Conservation (phyloP, 2,329 filamentous ascomycete species). For the Alternaria gaisen region DNA sequence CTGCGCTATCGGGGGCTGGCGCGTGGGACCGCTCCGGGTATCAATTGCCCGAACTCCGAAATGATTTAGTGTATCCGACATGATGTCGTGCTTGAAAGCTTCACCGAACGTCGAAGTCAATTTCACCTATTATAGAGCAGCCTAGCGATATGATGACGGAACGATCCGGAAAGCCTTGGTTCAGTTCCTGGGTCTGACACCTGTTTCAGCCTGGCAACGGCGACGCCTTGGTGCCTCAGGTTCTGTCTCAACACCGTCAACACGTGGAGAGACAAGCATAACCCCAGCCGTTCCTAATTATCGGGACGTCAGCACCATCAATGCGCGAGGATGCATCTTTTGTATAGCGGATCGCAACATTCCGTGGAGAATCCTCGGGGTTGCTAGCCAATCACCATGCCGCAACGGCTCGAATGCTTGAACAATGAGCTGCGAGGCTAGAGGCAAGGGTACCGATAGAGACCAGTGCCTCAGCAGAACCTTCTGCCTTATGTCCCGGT, state of each 20-base stretch:
- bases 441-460: background rate
- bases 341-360: conserved; percentile 5
- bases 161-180: background rate
- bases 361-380: conserved; percentile 3
- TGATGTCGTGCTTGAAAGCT: background rate
- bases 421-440: conserved; percentile 8
- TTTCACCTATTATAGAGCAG: background rate
- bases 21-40: background rate
- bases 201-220: conserved; percentile 25
- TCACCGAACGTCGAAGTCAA: background rate
- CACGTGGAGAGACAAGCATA: conserved; percentile 1
- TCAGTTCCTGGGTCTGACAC: background rate
- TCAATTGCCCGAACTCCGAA: background rate
- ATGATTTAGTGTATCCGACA: background rate
- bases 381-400: conserved; percentile 4
- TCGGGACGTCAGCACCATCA: conserved; percentile 4
- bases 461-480: conserved; percentile 2
- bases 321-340: conserved; percentile 5
- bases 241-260: conserved; percentile 21
- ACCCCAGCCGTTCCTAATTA: background rate
- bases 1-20: background rate
- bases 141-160: background rate
- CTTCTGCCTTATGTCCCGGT: background rate
- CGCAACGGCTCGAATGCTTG: conserved; percentile 6
- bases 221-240: conserved; percentile 22